phyloP scores from a whole-genome alignment of 2,329 filamentous ascomycete genomes.

The Phyllosticta citribraziliensis region DNA sequence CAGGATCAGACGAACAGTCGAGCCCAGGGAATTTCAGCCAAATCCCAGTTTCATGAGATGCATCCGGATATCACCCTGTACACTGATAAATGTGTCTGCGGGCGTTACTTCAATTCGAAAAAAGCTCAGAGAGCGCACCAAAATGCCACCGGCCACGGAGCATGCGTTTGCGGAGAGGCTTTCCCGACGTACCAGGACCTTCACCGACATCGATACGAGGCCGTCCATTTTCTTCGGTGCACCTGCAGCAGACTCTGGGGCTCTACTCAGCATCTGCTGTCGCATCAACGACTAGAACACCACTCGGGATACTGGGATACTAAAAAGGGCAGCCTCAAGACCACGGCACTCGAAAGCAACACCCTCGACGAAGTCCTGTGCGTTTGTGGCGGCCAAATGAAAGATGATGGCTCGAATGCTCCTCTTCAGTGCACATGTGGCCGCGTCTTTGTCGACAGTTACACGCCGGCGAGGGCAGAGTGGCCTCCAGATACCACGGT shows the following conservation, averaged over 20 bases:
- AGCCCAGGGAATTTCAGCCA: neutral
- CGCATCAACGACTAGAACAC: slow-evolving; percentile 8
- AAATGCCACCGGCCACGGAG: slow-evolving; percentile 7
- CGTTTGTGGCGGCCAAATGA: slow-evolving; percentile 1
- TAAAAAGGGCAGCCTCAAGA: slow-evolving; percentile 5
- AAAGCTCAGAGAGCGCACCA: slow-evolving; percentile 4
- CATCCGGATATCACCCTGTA: slow-evolving; percentile 4
- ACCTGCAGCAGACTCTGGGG: slow-evolving; percentile 3
- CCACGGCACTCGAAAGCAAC: neutral
- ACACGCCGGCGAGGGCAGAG: slow-evolving; percentile 1
- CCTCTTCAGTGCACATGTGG: slow-evolving; percentile 1
- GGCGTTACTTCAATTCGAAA: slow-evolving; percentile 6
- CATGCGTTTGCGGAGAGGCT: slow-evolving; percentile 7
- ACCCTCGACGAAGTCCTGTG: slow-evolving; percentile 8
- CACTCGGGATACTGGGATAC: slow-evolving; percentile 7
- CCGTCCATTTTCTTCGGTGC: slow-evolving; percentile 3
- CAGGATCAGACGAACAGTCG: neutral
- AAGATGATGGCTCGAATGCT: neutral
- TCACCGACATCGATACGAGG: slow-evolving; percentile 4
- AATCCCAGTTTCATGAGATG: slow-evolving; percentile 4
- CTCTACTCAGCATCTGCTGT: slow-evolving; percentile 6
- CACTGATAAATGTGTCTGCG: slow-evolving; percentile 5
- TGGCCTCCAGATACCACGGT: neutral
- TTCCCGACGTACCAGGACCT: slow-evolving; percentile 8
- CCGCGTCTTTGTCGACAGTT: slow-evolving; percentile 2